These are phyloP conservation scores for Coemansia sp. DNA, from an alignment of 192 early-diverging fungal species.

Conservation along the genomic window DNA sequence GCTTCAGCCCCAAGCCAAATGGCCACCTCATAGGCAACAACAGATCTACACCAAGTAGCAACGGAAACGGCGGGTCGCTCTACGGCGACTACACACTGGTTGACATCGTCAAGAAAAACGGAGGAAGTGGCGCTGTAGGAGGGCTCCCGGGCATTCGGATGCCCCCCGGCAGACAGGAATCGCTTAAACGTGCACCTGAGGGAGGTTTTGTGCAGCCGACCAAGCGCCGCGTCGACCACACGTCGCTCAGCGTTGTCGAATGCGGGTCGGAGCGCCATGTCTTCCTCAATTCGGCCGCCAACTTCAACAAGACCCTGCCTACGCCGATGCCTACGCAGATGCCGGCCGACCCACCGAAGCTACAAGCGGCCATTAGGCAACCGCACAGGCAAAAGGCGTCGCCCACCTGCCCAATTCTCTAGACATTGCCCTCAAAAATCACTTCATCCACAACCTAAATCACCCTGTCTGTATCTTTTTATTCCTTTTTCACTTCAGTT, in stretches of 20 bases:
- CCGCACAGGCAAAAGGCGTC: constrained; percentile 6
- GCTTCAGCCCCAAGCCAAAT: background rate
- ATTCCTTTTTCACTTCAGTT: too few species aligned
- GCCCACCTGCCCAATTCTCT: constrained; percentile 23
- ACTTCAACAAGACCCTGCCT: constrained; percentile 40
- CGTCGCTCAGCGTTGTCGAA: constrained; percentile 6
- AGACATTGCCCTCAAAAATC: constrained; percentile 4
- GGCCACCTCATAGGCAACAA: background rate
- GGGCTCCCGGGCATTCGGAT: background rate
- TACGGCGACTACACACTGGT: background rate
- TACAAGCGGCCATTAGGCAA: constrained; percentile 15
- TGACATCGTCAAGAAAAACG: background rate
- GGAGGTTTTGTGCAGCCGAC: background rate
- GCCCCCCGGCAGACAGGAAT: background rate
- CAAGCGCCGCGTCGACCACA: constrained; percentile 10
- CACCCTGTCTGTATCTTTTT: too few species aligned
- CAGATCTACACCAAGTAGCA: background rate
- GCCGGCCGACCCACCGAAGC: background rate
- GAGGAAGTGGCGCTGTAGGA: background rate
- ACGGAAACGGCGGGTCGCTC: background rate
- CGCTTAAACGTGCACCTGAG: constrained; percentile 2
- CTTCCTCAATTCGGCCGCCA: constrained; percentile 4
- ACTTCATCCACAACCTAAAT: too few species aligned
- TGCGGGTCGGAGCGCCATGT: constrained; percentile 9
- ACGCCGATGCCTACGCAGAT: constrained; percentile 19